A percentile compares a stretch with the other conserved stretches of the same genome.
Conservation (phyloP, 2,329 filamentous ascomycete genomes). For the Sporothrix brunneoviolacea region DNA sequence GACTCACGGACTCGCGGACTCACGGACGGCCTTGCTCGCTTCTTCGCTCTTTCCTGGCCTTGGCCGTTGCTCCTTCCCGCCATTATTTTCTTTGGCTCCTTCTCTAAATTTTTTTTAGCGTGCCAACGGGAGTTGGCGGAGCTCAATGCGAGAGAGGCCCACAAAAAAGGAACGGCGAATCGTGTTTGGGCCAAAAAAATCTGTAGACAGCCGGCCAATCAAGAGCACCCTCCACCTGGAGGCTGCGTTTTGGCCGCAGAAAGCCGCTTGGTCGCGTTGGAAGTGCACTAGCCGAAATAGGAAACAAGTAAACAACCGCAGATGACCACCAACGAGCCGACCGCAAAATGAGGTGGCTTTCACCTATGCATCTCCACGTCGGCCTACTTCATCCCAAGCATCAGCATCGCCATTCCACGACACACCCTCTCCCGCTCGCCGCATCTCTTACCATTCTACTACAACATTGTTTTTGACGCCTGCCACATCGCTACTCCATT, state of each 20-base stretch:
- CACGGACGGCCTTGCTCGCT: too few species aligned
- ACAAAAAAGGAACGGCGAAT: too few species aligned
- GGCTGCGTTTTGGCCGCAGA: background rate
- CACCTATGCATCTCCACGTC: background rate
- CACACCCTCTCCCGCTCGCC: background rate
- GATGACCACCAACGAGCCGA: background rate
- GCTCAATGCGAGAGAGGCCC: too few species aligned
- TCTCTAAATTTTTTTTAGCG: background rate
- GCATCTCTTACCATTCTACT: background rate
- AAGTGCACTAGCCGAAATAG: constrained; percentile 1
- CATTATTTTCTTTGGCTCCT: background rate
- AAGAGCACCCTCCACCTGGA: background rate
- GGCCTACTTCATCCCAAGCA: background rate
- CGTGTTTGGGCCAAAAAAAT: background rate
- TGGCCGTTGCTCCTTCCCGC: constrained; percentile 7
- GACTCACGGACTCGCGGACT: too few species aligned
- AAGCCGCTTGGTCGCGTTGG: background rate
- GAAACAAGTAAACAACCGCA: constrained; percentile 13
- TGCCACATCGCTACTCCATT: too few species aligned
- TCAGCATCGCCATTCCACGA: background rate
- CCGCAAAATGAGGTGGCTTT: too few species aligned
- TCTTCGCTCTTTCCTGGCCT: constrained; percentile 8
- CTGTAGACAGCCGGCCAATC: background rate
- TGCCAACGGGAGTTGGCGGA: background rate
- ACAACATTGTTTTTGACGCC: background rate